A percentile compares a stretch with the other conserved stretches of the same genome.
These are phyloP conservation scores for Cryptococcus wingfieldii DNA, from an alignment of 1,284 basidiomycete genomes.

Conservation along the genomic window DNA sequence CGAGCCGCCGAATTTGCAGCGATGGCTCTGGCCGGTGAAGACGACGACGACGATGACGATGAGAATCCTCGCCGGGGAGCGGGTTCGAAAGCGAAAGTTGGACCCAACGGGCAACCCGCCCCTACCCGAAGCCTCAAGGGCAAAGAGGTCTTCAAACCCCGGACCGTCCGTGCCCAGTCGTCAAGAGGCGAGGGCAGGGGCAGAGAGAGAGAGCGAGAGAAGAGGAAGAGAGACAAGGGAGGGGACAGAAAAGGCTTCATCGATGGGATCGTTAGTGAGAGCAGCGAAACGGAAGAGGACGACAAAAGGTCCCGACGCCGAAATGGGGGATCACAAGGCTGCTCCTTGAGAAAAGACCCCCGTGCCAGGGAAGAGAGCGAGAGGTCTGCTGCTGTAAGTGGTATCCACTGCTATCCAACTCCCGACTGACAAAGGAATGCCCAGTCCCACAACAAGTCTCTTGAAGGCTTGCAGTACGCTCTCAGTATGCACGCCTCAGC, in stretches of 20 bases:
- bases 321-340: not conserved
- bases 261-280: conserved; percentile 24
- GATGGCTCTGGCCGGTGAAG: conserved; percentile 39
- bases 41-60: conserved; percentile 44
- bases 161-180: conserved; percentile 7
- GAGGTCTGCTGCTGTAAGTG: conserved; percentile 2
- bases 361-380: not conserved
- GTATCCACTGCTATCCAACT: not conserved
- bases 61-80: conserved; percentile 16
- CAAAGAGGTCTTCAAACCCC: conserved; percentile 42
- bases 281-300: conserved; percentile 12
- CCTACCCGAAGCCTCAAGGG: conserved; percentile 38
- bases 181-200: conserved; percentile 5
- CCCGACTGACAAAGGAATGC: no score
- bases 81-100: not conserved
- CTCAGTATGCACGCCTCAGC: conserved; percentile 20
- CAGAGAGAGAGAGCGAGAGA: conserved; percentile 4
- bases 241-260: conserved; percentile 24
- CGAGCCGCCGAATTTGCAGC: conserved; percentile 47
- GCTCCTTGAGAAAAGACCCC: not conserved
- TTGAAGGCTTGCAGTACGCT: conserved; percentile 22
- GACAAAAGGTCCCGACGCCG: conserved; percentile 2
- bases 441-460: not conserved
- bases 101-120: conserved; percentile 8
- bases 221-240: conserved; percentile 4